Evolutionary conservation across 305 asterid genomes (phyloP), one percentile per base, ranked within the genome.

Genomic region (Stenogyne calaminthoides): DNA sequence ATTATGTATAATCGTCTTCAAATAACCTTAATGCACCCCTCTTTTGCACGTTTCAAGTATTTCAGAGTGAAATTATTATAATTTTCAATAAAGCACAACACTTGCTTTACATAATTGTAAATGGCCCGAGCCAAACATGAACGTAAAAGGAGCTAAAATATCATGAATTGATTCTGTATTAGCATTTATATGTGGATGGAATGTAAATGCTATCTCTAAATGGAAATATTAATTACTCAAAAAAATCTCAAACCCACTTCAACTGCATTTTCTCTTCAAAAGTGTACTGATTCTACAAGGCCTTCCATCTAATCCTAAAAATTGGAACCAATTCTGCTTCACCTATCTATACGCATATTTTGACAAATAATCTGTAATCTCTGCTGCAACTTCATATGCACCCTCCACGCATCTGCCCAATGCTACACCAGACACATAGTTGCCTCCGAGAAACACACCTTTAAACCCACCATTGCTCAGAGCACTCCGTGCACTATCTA

Each of bases 331-430:
- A 57, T 58, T 62, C 5, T 22, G 56, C 15, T 67, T 81, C 77
- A 84, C 76, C 83, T 85, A n/a, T n/a, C n/a, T n/a, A 83, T 77
- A 79, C 67, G 72, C 77, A 69, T 69, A 74, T 67, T 72, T 78
- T 6, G 95, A 88, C 85, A 91, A 76, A 84, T 87, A 90, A 3
- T 84, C 81, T 6, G 84, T 78, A n/a, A 94, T 98, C 71, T 92
- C 89, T 18, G 85, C 85, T 37, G 99, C 97, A 62, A 83, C 83
- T 29, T 91, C 91, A 84, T 87, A 94, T 40, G 92, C 99, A 75
- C 95, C 92, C 81, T 91, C 99, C 69, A 91, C 96, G 14, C 99
- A 91, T 85, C 96, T 84, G 32, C 99, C 99, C 85, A 94, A 82
- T 4, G 98, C 98, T 34, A 94, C 98, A 64, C 99, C 99, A 61